These are phyloP conservation scores for Poteriospumella lacustris DNA, from an alignment of 108 stramenopile genomes.

Conservation along the genomic window DNA sequence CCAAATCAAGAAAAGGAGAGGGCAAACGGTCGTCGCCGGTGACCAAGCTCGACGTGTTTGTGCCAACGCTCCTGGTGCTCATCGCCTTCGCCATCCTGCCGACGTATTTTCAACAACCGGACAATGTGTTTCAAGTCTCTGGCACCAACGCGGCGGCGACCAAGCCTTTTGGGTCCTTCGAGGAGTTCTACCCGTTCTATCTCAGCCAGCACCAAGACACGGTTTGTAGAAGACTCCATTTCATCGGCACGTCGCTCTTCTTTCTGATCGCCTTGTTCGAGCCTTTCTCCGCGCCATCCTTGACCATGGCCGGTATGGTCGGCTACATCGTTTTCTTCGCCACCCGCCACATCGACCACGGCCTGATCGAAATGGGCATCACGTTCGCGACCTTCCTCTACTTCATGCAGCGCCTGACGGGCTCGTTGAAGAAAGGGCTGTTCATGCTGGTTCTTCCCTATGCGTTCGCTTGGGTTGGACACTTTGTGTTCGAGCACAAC, in stretches of 20 bases:
- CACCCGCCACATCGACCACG: neutral
- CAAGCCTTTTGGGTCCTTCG: constrained; percentile 15
- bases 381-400: neutral
- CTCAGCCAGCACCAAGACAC: neutral
- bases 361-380: neutral
- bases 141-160: neutral
- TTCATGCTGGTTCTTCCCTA: constrained; percentile 8
- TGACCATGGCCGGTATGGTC: neutral
- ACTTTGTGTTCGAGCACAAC: constrained; percentile 33
- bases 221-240: neutral
- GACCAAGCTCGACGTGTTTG: too few species aligned
- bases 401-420: neutral
- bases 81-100: too few species aligned
- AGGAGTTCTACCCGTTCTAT: constrained; percentile 29
- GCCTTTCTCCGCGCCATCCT: neutral
- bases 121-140: too few species aligned
- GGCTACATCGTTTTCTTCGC: neutral
- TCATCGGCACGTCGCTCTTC: constrained; percentile 2
- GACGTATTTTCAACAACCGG: too few species aligned
- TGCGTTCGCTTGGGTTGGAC: constrained; percentile 37
- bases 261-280: neutral
- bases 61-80: too few species aligned
- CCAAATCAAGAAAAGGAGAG: too few species aligned
- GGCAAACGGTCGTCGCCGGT: too few species aligned
- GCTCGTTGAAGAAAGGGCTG: neutral